Evolutionary conservation across 2,329 filamentous ascomycete genomes (phyloP).

Genomic region (Moelleriella libera): DNA sequence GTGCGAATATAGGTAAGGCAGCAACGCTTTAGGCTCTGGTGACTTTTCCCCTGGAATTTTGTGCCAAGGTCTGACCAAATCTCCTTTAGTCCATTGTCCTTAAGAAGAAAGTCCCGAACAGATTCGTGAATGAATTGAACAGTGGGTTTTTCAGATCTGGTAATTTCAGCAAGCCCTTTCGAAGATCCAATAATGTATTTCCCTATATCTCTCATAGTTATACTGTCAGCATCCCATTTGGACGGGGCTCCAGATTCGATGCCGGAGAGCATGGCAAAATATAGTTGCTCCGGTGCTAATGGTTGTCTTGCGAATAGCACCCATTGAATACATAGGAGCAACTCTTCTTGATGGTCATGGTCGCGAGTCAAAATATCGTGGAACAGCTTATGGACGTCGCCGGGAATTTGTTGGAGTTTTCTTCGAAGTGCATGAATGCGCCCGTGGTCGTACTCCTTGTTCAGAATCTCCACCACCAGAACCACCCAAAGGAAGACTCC

Average conservation of each 20-base stretch:
- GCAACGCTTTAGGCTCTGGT: slow-evolving; percentile 4
- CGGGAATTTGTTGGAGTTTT: slow-evolving; percentile 19
- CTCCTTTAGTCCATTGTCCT: slow-evolving; percentile 13
- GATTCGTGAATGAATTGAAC: slow-evolving; percentile 37
- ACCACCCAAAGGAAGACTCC: slow-evolving; percentile 5
- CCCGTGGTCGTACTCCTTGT: slow-evolving; percentile 7
- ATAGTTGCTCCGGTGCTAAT: slow-evolving; percentile 27
- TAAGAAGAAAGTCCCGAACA: slow-evolving; percentile 29
- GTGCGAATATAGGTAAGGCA: slow-evolving; percentile 3
- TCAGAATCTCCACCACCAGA: slow-evolving; percentile 1
- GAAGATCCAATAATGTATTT: slow-evolving; percentile 23
- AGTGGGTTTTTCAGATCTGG: slow-evolving; percentile 9
- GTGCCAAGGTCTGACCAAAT: slow-evolving; percentile 1
- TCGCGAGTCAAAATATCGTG: slow-evolving; percentile 35
- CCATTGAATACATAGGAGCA: slow-evolving; percentile 34
- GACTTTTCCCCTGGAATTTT: background rate
- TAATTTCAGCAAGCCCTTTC: slow-evolving; percentile 29
- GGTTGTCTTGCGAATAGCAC: slow-evolving; percentile 34
- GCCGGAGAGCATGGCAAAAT: slow-evolving; percentile 11
- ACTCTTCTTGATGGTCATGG: slow-evolving; percentile 17
- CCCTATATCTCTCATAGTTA: background rate
- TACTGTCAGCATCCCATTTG: background rate
- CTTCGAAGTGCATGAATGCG: slow-evolving; percentile 9
- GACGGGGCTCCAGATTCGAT: rapidly evolving
- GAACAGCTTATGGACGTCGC: slow-evolving; percentile 31